Percentiles rank a stretch among this genome's conserved stretches.
phyloP scores from a whole-genome alignment of 441 rosid genomes.

The Jatropha multifida region DNA sequence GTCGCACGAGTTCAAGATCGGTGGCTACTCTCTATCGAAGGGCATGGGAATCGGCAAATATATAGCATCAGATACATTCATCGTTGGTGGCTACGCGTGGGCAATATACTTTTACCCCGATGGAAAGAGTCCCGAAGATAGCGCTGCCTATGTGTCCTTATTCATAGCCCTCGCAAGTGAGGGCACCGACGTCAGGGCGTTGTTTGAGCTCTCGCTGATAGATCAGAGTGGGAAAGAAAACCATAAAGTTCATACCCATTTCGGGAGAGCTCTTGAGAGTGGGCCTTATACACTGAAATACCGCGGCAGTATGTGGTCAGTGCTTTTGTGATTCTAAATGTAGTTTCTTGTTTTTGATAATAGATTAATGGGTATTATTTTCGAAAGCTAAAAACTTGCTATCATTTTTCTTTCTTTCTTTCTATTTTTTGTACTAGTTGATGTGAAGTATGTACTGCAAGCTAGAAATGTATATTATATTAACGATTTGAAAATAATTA shows the following conservation, averaged over 20 bases:
- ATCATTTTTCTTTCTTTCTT: too few relatives aligned
- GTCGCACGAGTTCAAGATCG: constrained; percentile 82
- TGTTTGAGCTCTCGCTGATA: constrained; percentile 83
- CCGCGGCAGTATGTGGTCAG: constrained; percentile 99
- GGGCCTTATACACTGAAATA: constrained; percentile 95
- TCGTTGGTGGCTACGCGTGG: constrained; percentile 90
- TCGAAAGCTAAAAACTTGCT: neutral
- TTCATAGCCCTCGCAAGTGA: constrained; percentile 96
- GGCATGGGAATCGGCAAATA: constrained; percentile 89
- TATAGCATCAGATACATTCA: constrained; percentile 81
- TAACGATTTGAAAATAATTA: neutral
- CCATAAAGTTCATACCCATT: constrained; percentile 96
- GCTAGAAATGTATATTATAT: neutral
- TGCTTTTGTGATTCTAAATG: constrained; percentile 1
- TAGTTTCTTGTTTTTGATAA: neutral
- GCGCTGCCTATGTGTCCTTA: constrained; percentile 71
- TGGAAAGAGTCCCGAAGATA: constrained; percentile 93
- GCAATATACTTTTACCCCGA: constrained; percentile 96
- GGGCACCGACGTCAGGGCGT: constrained; percentile 89
- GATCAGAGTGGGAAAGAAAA: constrained; percentile 92
- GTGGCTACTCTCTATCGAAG: constrained; percentile 79
- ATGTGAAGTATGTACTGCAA: too few relatives aligned
- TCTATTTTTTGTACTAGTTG: too few relatives aligned
- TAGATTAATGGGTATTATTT: neutral
- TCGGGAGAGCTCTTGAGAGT: constrained; percentile 86